Base-by-base conservation (phyloP, 139 green algal species). In the Raphidocelis subcapitata region DNA sequence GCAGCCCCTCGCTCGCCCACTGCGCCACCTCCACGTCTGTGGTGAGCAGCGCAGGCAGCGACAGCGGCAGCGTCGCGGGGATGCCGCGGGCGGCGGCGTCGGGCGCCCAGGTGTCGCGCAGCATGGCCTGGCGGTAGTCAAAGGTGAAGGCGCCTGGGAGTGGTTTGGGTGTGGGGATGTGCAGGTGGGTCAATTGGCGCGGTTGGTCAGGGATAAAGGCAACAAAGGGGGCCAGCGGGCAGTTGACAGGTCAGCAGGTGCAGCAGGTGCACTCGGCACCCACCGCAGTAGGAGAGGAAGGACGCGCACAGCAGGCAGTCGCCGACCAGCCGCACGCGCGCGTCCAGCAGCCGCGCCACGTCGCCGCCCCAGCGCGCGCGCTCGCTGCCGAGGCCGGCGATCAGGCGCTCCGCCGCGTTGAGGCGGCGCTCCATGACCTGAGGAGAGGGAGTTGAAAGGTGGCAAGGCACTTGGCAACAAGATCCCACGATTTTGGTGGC, bases 341-440 rank as follows among this genome's bases (percentile, higher is more conserved):
- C 47, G 2, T 65, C 69, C 36, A 77, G 74, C 33, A 93, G 79
- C 32, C 81, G 65, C 3, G 80, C 52, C 49, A 96, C 91, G 66
- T 97, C 92, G 26, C 46, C 64, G 5, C 77, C 90, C 92, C 92
- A 97, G 57, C 92, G 83, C 24, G 69, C 26, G 86, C 85, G 87
- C 83, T 92, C 87, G 28, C 76, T 86, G 10, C 86, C 88, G 37
- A 96, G 81, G 41, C 89, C 91, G 46, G 87, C 90, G 79, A 96
- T 93, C 16, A 96, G 89, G 29, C 91, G 82, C 86, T 97, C 92
- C 33, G 92, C 92, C 18, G 92, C 88, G 15, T 82, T 54, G 24
- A 97, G 81, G 26, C 92, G 87, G 2, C 89, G 80, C 81, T 93
- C 87, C 92, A 97, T 97, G 2, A 93, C 71, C 41, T 49, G 41